Conservation (phyloP, 2,329 filamentous ascomycete genomes). For the Bipolaris bicolor region DNA sequence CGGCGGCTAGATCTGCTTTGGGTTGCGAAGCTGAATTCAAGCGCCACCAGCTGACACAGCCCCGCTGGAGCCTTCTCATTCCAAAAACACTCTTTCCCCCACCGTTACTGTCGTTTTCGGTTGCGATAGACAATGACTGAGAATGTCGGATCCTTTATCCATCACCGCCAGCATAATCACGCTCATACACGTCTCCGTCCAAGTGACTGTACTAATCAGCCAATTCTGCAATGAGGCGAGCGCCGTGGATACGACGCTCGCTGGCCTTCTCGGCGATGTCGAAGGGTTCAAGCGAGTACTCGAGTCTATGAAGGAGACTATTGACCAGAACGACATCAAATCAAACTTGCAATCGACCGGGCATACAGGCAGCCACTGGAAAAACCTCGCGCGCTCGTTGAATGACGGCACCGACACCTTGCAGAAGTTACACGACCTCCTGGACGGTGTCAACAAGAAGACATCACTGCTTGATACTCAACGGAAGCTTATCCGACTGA, state of each 20-base stretch:
- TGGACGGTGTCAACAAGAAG: slow-evolving; percentile 27
- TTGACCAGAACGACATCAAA: slow-evolving; percentile 27
- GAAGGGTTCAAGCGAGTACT: slow-evolving; percentile 28
- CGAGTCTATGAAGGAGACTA: slow-evolving; percentile 32
- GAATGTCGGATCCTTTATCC: slow-evolving; percentile 26
- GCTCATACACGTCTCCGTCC: slow-evolving; percentile 25
- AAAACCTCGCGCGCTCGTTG: slow-evolving; percentile 29
- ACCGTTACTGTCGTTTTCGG: neutral
- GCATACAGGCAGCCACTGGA: slow-evolving; percentile 31
- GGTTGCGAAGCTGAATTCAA: slow-evolving; percentile 6
- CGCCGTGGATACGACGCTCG: slow-evolving; percentile 30
- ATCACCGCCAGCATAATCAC: slow-evolving; percentile 27
- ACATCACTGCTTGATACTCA: slow-evolving; percentile 25
- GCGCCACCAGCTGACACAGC: neutral
- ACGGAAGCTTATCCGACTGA: slow-evolving; percentile 27
- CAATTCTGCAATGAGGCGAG: slow-evolving; percentile 28
- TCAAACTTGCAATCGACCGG: slow-evolving; percentile 24
- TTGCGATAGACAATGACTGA: slow-evolving; percentile 9
- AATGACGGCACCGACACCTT: slow-evolving; percentile 28
- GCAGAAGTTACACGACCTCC: slow-evolving; percentile 19
- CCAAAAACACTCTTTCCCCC: neutral
- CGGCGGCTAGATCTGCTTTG: slow-evolving; percentile 4
- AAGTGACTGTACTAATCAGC: slow-evolving; percentile 23
- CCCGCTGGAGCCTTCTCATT: slow-evolving; percentile 11
- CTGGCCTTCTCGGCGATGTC: slow-evolving; percentile 28